phyloP scores from a whole-genome alignment of 1,139 yeast genomes.

The Saccharomycopsis hybrid region DNA sequence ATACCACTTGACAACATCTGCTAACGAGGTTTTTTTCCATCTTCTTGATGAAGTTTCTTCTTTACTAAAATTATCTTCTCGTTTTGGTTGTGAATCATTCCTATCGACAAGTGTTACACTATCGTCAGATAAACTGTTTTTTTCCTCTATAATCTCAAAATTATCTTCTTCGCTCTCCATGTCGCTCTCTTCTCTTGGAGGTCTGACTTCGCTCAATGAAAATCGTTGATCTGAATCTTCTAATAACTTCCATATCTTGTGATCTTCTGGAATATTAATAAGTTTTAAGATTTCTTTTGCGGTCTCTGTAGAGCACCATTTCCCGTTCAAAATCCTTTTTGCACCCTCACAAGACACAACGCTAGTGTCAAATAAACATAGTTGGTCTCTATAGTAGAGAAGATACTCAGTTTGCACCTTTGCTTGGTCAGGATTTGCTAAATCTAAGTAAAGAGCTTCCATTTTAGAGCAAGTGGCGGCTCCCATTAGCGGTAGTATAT shows the following conservation, averaged over 20 bases:
- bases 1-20: no score
- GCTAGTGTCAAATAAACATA: not conserved
- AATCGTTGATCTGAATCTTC: not conserved
- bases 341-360: not conserved
- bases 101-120: no score
- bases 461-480: not conserved
- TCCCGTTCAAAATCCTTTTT: not conserved
- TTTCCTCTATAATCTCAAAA: no score
- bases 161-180: no score
- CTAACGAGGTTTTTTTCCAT: no score
- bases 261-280: not conserved
- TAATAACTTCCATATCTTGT: not conserved
- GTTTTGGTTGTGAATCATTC: no score
- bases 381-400: not conserved
- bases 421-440: not conserved
- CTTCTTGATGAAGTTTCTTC: no score
- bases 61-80: no score
- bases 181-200: no score
- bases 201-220: not conserved
- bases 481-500: not conserved
- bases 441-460: not conserved
- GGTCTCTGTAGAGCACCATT: not conserved
- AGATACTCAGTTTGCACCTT: not conserved
- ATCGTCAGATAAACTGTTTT: no score
- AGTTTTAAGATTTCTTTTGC: not conserved